Conservation (phyloP, 305 asterid genomes). For the Vinca major region DNA sequence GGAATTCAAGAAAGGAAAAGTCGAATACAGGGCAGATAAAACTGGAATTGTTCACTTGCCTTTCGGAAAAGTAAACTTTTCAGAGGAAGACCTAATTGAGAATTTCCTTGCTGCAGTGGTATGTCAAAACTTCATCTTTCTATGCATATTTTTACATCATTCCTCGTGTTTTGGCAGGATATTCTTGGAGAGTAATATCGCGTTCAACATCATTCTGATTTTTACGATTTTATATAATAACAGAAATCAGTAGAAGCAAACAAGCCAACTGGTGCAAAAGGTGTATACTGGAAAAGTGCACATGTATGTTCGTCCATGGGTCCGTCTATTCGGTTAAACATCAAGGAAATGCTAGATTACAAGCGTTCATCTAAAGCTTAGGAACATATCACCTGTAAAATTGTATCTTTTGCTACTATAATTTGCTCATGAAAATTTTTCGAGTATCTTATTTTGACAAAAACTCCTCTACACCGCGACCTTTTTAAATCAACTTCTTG, state of each 20-base stretch:
- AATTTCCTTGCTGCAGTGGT: constrained; percentile 86
- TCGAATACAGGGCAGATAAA: constrained; percentile 93
- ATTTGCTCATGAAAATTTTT: constrained; percentile 4
- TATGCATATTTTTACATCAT: not conserved
- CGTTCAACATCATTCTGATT: not conserved
- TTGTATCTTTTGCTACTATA: constrained; percentile 23
- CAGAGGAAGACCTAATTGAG: constrained; percentile 76
- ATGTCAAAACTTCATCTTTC: constrained; percentile 16
- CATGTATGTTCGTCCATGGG: constrained; percentile 95
- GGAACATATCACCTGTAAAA: constrained; percentile 30
- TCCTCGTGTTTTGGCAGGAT: constrained; percentile 3
- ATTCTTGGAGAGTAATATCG: not conserved
- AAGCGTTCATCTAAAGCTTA: constrained; percentile 45
- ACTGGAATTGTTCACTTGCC: constrained; percentile 97
- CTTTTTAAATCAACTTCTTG: no score
- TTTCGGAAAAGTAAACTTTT: constrained; percentile 71
- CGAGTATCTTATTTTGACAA: constrained; percentile 23
- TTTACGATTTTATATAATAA: not conserved
- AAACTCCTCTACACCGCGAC: not conserved
- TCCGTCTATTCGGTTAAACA: constrained; percentile 81
- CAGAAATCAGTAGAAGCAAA: constrained; percentile 95
- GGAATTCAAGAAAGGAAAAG: constrained; percentile 96
- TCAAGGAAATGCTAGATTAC: constrained; percentile 72
- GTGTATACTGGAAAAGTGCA: constrained; percentile 91
- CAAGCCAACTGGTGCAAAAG: constrained; percentile 90